These are phyloP conservation scores for Berkeleyomyces rouxiae DNA, from an alignment of 2,329 filamentous ascomycete genomes.

Conservation along the genomic window DNA sequence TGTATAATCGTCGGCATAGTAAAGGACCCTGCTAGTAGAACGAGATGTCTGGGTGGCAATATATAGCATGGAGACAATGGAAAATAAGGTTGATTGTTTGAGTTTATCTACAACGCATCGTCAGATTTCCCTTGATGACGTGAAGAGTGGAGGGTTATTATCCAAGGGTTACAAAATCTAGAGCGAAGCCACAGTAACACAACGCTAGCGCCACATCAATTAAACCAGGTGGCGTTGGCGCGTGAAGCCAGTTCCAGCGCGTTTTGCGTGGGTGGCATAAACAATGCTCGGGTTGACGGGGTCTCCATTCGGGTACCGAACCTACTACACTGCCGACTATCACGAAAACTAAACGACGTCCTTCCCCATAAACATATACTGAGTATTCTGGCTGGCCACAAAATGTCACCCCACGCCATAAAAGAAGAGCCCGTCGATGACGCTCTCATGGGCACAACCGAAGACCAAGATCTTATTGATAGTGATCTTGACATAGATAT, in stretches of 20 bases:
- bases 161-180: not conserved
- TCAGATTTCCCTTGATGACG: not conserved
- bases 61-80: not conserved
- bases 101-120: not conserved
- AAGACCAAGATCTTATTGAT: constrained; percentile 10
- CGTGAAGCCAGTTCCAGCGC: not conserved
- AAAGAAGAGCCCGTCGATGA: constrained; percentile 18
- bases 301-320: too few relatives aligned
- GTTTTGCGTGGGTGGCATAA: not conserved
- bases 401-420: constrained; percentile 1
- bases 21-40: not conserved
- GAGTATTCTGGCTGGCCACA: not conserved
- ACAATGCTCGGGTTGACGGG: too few relatives aligned
- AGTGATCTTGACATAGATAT: constrained; percentile 14
- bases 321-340: not conserved
- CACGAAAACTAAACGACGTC: not conserved
- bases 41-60: not conserved
- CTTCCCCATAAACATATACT: not conserved
- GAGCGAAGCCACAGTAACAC: not conserved
- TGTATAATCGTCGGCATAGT: not conserved
- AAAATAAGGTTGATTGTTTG: not conserved
- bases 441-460: constrained; percentile 23
- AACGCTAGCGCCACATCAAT: constrained; percentile 6
- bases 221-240: constrained; percentile 1
- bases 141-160: not conserved